Evolutionary conservation across 140 eudicot species (phyloP), one percentile per base, ranked within the genome.

Genomic region (Ambrosia hybrid): DNA sequence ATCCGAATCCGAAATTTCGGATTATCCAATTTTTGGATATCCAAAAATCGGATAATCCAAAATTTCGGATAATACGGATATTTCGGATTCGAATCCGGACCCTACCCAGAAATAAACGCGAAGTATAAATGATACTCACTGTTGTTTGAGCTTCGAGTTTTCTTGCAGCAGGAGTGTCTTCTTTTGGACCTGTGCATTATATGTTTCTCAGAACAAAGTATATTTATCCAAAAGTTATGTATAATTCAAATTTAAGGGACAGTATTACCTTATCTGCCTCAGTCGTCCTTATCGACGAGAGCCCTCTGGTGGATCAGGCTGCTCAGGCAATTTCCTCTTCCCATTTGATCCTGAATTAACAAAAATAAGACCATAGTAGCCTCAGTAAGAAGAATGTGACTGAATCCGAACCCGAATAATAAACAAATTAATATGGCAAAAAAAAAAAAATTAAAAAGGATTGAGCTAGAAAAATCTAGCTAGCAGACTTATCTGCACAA

Each of bases 81-180:
- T n/a, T n/a, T n/a, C n/a, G n/a, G n/a, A n/a, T n/a, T n/a, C n/a
- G n/a, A n/a, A n/a, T n/a, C n/a, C n/a, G n/a, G n/a, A n/a, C 26
- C 26, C 26, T 21, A 21, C 26, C 26, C 26, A 21, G 26, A 17
- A 21, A 21, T 38, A 17, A 21, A 21, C 30, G 65, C 56, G 45
- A 76, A 46, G 70, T 68, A 60, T 41, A 41, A 11, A 15, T 51
- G 48, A 49, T 41, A 86, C 96, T 89, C 75, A 92, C 98, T 71
- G 58, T 43, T 70, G 62, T 17, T 33, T 85, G 12, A 92, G 92
- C 66, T 58, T 83, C 77, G 73, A 71, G 82, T 92, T 81, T 72
- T 85, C 80, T 72, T 81, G 77, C 71, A 87, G 37, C 66, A 89
- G 3, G 43, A 1, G 58, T 39, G 60, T 72, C 78, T 72, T 76